Percentiles rank a stretch among this genome's conserved stretches.
Evolutionary conservation across 768 basidiomycete genomes (phyloP).

Genomic region (Hemileccinum rubropunctum): DNA sequence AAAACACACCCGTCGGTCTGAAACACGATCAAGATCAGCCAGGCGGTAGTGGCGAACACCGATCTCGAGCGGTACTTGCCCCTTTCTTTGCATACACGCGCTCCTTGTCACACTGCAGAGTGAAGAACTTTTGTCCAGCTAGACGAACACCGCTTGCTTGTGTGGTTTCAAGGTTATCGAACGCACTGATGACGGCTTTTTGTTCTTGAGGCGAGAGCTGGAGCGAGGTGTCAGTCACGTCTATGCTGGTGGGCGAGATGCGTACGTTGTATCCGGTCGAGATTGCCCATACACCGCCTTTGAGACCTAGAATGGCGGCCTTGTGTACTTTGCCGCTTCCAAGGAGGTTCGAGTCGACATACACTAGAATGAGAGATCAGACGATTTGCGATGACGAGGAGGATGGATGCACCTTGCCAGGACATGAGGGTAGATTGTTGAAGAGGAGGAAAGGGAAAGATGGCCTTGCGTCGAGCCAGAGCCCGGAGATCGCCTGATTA

Average conservation of each 20-base stretch:
- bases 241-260: neutral
- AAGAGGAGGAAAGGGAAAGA: constrained; percentile 2
- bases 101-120: constrained; percentile 44
- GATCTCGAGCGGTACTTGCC: constrained; percentile 42
- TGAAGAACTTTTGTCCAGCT: constrained; percentile 73
- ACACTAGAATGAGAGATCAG: constrained; percentile 54
- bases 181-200: constrained; percentile 36
- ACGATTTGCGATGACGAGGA: neutral
- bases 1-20: constrained; percentile 73
- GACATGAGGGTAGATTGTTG: constrained; percentile 46
- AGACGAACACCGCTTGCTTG: constrained; percentile 63
- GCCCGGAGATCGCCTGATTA: constrained; percentile 32
- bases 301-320: constrained; percentile 52
- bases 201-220: constrained; percentile 24
- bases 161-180: constrained; percentile 37
- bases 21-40: constrained; percentile 5
- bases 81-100: constrained; percentile 75
- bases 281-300: constrained; percentile 30
- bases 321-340: constrained; percentile 64
- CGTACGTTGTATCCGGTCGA: constrained; percentile 22
- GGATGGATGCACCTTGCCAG: constrained; percentile 64
- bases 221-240: neutral
- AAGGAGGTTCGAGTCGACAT: constrained; percentile 79
- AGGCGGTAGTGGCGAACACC: neutral
- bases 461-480: neutral